phyloP scores from a whole-genome alignment of 2,329 filamentous ascomycete genomes.

The Botrytis paeoniae region DNA sequence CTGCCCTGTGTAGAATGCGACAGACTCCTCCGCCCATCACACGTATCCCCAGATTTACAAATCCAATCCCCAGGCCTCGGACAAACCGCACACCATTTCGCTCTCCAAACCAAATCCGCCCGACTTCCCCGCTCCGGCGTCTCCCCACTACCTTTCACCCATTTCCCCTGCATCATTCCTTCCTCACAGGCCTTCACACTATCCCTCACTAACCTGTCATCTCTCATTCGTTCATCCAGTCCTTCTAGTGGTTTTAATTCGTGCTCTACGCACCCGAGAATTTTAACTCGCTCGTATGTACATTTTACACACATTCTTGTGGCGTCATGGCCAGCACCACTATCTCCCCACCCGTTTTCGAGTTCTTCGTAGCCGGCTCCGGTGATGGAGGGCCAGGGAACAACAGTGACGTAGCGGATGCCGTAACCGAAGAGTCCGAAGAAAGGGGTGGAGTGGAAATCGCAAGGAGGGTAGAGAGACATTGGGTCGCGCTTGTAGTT shows the following conservation, averaged over 20 bases:
- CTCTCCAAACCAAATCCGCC: slow-evolving; percentile 20
- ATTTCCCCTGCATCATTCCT: neutral
- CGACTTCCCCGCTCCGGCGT: slow-evolving; percentile 11
- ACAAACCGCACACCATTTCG: slow-evolving; percentile 34
- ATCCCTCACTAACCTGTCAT: slow-evolving; percentile 15
- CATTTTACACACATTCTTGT: slow-evolving; percentile 34
- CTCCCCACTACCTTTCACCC: neutral
- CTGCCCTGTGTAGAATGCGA: neutral
- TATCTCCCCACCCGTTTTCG: slow-evolving; percentile 23
- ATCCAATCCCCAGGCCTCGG: slow-evolving; percentile 24
- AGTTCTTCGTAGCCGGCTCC: slow-evolving; percentile 30
- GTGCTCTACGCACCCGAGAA: slow-evolving; percentile 29
- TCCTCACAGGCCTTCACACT: slow-evolving; percentile 18
- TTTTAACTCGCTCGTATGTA: slow-evolving; percentile 26
- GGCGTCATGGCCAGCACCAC: neutral
- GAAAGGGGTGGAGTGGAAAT: slow-evolving; percentile 30
- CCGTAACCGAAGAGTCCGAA: slow-evolving; percentile 33
- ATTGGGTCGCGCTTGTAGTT: slow-evolving; percentile 26
- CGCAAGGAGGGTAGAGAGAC: slow-evolving; percentile 23
- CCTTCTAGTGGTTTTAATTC: slow-evolving; percentile 17
- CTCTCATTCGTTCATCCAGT: slow-evolving; percentile 21
- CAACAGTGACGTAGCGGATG: slow-evolving; percentile 24
- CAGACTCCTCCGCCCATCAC: neutral
- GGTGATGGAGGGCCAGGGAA: slow-evolving; percentile 17
- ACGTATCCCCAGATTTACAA: slow-evolving; percentile 17